Percentiles rank a stretch among this genome's conserved stretches.
Evolutionary conservation across 495 filamentous ascomycete genomes (phyloP).

Genomic region (Friedmanniomyces simplex): DNA sequence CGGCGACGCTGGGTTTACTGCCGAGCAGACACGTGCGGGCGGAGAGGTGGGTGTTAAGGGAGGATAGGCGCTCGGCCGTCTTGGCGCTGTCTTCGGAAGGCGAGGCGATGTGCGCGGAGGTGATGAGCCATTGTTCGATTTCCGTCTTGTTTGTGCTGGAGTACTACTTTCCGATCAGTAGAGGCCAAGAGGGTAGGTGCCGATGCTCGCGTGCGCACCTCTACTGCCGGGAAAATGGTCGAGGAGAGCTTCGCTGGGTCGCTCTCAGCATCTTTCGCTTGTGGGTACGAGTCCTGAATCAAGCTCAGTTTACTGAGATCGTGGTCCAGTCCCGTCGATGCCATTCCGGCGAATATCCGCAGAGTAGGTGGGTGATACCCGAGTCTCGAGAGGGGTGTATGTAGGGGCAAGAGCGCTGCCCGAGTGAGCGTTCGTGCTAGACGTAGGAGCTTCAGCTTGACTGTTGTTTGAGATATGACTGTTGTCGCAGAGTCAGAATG

Average conservation of each 20-base stretch:
- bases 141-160: slow-evolving; percentile 68
- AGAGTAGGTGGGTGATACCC: background rate
- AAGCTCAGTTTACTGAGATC: slow-evolving; percentile 10
- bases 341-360: background rate
- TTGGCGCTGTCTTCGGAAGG: slow-evolving; percentile 49
- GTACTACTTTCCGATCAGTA: no score
- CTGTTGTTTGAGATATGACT: no score
- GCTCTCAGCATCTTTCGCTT: slow-evolving; percentile 19
- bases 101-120: slow-evolving; percentile 56
- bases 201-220: slow-evolving; percentile 5
- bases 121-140: slow-evolving; percentile 76
- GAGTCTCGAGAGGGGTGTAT: no score
- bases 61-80: slow-evolving; percentile 44
- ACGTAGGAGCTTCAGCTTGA: background rate
- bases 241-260: slow-evolving; percentile 44
- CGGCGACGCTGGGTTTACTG: slow-evolving; percentile 80
- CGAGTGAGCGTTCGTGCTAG: background rate
- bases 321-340: background rate
- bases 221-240: slow-evolving; percentile 46
- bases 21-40: slow-evolving; percentile 84
- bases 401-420: no score
- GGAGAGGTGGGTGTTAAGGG: slow-evolving; percentile 76
- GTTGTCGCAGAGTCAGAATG: no score
- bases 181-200: slow-evolving; percentile 16
- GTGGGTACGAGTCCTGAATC: slow-evolving; percentile 16